Evolutionary conservation across 352 stramenopile species (phyloP).

Genomic region (Phytophthora syringae): DNA sequence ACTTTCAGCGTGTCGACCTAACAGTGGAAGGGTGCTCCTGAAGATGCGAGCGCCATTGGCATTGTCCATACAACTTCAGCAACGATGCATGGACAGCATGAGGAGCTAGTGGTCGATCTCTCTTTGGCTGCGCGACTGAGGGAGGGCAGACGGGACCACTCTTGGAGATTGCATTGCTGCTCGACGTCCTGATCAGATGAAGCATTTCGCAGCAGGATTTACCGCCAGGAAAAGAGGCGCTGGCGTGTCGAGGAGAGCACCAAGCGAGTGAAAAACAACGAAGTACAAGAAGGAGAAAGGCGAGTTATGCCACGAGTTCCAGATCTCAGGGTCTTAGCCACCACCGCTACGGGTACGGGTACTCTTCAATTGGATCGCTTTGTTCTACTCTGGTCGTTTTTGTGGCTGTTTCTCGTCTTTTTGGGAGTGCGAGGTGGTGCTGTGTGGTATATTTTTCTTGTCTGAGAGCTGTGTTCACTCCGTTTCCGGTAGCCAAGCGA

Average conservation of each 20-base stretch:
- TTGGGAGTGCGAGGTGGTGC: slow-evolving; percentile 3
- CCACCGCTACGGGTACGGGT: too few relatives aligned
- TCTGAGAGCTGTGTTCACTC: slow-evolving; percentile 24
- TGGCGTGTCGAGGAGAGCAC: neutral
- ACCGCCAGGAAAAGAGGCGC: neutral
- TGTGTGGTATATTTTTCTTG: slow-evolving; percentile 1
- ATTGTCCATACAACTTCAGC: neutral
- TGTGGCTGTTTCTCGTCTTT: slow-evolving; percentile 39
- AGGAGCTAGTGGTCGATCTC: neutral
- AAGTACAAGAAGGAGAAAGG: slow-evolving; percentile 1
- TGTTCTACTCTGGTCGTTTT: slow-evolving; percentile 10
- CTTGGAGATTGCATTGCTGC: slow-evolving; percentile 1
- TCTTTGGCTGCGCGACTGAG: too few relatives aligned
- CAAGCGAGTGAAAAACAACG: slow-evolving; percentile 7
- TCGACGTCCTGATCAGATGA: neutral
- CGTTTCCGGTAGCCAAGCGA: slow-evolving; percentile 1
- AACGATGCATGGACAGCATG: neutral
- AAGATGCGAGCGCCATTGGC: neutral
- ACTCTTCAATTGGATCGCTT: slow-evolving; percentile 24
- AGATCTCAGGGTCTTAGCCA: neutral
- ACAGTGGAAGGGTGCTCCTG: neutral
- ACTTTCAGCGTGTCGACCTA: neutral
- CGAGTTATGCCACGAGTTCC: neutral
- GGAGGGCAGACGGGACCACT: too few relatives aligned
- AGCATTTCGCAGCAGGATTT: neutral